Base-by-base conservation (phyloP, 2,329 filamentous ascomycete species). In the Cadophora gregata region DNA sequence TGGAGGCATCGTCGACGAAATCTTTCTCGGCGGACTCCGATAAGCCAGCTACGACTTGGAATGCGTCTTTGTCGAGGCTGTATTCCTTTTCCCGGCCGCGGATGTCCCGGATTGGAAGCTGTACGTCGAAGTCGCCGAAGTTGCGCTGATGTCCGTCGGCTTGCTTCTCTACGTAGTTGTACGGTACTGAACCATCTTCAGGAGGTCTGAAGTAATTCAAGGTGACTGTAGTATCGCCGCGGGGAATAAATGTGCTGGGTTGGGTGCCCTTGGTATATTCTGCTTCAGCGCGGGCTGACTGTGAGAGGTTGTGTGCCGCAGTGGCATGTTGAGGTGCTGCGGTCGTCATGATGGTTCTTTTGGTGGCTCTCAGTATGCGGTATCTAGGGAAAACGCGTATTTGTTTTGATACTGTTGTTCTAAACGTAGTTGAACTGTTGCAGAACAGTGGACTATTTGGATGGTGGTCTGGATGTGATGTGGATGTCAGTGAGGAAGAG, bases 11-110 rank as follows among this genome's bases (percentile, higher is more conserved):
- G 77, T 92, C 87, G 4, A 78, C 78, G 78, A 95, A 96, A 48
- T 86, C 84, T 14, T 78, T 81, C 73, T 86, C 82, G 36, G 85
- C 80, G 2, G 85, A 84, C 1, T 85, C 83, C 0, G 88, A 81
- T 1, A 93, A 79, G 72, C 83, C 79, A 14, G 81, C 80, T 59
- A 93, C 77, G 24, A 91, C 81, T 65, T 87, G 83, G 81, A 97
- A 97, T 70, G 92, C 92, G 77, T 94, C 88, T 64, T 82, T 83
- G 80, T 95, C 90, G 16, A 96, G 84, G 8, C 78, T 84, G 79
- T 89, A 94, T 21, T 84, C 80, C 3, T 81, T 75, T 76, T 96
- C 93, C 61, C 81, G 82, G 60, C 89, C 90, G 62, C 93, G 91
- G 73, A 94, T 84, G 80, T 97, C 93, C 68, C 84, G 81, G 73